Conservation (phyloP, 441 rosid species). For the Metrosideros polymorpha region DNA sequence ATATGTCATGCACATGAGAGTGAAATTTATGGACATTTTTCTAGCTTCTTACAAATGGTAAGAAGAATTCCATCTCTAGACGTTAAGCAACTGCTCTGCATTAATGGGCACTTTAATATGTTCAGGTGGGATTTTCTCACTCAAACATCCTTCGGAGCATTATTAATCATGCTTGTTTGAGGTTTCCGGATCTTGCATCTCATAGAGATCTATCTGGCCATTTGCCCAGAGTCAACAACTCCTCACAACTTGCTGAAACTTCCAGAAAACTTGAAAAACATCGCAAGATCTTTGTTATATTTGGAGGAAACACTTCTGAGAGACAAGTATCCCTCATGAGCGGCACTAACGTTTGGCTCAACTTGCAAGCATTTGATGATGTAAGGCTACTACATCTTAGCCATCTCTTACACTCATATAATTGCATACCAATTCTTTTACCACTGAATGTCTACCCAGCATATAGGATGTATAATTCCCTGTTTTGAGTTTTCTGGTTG, state of each 20-base stretch:
- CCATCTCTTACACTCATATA: not conserved
- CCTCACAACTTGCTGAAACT: constrained; percentile 16
- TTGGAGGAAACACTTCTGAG: constrained; percentile 95
- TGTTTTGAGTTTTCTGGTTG: not conserved
- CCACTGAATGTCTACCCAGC: not conserved
- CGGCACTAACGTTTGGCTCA: constrained; percentile 96
- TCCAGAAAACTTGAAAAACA: constrained; percentile 19
- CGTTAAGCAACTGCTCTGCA: not conserved
- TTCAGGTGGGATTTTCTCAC: constrained; percentile 95
- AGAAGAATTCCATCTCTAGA: not conserved
- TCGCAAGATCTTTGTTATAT: constrained; percentile 65
- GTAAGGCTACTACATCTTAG: constrained; percentile 34
- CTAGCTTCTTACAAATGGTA: not conserved
- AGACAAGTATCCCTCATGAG: constrained; percentile 98
- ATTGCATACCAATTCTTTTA: not conserved
- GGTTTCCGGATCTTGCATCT: constrained; percentile 62
- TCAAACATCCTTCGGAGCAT: constrained; percentile 77
- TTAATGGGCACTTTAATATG: not conserved
- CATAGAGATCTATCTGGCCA: constrained; percentile 28
- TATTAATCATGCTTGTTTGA: constrained; percentile 63
- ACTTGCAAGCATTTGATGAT: constrained; percentile 70
- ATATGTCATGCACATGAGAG: not conserved
- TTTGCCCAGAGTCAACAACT: constrained; percentile 21
- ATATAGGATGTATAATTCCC: not conserved
- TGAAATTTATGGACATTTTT: not conserved